These are phyloP conservation scores for Colletotrichum cuscutae DNA, from an alignment of 2,329 filamentous ascomycete species.

Conservation along the genomic window DNA sequence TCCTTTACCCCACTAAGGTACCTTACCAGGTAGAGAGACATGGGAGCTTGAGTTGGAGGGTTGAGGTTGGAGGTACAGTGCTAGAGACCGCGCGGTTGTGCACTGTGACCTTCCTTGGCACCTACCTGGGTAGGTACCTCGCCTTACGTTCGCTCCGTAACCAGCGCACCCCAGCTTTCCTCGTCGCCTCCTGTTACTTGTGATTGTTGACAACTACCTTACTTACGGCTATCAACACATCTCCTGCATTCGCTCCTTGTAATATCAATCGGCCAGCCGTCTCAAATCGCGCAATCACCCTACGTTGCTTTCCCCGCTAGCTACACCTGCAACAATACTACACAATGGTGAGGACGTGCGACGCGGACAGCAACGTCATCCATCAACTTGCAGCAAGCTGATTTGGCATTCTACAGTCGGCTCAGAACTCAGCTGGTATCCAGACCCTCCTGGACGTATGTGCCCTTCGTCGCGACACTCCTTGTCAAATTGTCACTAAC, in stretches of 20 bases:
- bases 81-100: no score
- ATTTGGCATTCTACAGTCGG: conserved; percentile 70
- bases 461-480: conserved; percentile 32
- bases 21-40: background rate
- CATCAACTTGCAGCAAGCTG: conserved; percentile 5
- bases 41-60: background rate
- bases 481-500: background rate
- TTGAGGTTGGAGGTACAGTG: background rate
- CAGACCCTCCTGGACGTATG: conserved; percentile 98
- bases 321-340: background rate
- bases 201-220: background rate
- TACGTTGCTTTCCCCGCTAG: background rate
- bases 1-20: no score
- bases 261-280: background rate
- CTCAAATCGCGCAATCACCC: background rate
- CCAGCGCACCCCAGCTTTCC: background rate
- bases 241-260: background rate
- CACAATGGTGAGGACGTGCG: conserved; percentile 26
- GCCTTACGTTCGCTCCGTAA: background rate
- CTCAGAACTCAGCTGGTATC: conserved; percentile 98
- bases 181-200: background rate
- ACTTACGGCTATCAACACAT: background rate
- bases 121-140: background rate
- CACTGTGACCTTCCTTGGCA: conserved; percentile 6
- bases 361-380: conserved; percentile 2